Evolutionary conservation across 1,284 basidiomycete species (phyloP).

Genomic region (Coniferiporia sulphurascens): DNA sequence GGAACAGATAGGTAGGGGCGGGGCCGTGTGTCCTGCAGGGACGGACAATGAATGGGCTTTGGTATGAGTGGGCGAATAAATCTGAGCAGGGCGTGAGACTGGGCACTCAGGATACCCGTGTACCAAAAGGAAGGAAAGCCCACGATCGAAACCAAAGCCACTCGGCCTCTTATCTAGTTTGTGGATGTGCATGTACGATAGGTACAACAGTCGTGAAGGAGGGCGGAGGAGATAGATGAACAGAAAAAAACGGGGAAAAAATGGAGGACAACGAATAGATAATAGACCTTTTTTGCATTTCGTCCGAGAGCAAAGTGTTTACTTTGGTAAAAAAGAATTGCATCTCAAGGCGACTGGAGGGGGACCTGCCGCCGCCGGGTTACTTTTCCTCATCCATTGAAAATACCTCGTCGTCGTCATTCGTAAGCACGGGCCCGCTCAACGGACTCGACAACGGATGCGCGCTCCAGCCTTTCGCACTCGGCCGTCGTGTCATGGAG

Average conservation of each 20-base stretch:
- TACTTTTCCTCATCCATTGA: constrained; percentile 45
- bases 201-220: neutral
- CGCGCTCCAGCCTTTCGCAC: constrained; percentile 12
- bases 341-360: neutral
- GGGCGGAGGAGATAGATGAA: neutral
- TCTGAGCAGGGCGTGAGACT: too few species aligned
- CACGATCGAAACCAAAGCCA: neutral
- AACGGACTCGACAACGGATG: constrained; percentile 40
- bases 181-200: neutral
- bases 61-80: too few species aligned
- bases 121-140: neutral
- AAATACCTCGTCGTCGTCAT: constrained; percentile 65
- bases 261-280: neutral
- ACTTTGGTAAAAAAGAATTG: neutral
- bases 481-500: constrained; percentile 11
- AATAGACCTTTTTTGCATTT: neutral
- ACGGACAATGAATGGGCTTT: too few species aligned
- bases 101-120: neutral
- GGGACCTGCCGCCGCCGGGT: neutral
- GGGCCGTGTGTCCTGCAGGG: too few species aligned
- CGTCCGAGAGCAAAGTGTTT: neutral
- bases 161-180: neutral
- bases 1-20: neutral
- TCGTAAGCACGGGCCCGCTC: constrained; percentile 50
- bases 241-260: neutral